phyloP scores from a whole-genome alignment of 2,329 filamentous ascomycete genomes.

The Trichothecium sympodiale region DNA sequence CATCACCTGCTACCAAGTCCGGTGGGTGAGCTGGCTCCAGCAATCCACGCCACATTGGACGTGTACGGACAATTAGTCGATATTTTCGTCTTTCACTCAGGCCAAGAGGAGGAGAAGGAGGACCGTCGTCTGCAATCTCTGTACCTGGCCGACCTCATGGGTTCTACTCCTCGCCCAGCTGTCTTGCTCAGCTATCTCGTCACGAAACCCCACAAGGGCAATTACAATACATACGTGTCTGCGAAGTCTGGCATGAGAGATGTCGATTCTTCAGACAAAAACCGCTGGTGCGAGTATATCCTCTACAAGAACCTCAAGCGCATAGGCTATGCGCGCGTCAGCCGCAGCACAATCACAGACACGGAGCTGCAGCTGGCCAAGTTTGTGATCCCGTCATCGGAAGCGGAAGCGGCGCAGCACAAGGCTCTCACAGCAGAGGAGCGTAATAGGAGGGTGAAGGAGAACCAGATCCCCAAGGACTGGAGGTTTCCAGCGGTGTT shows the following conservation, averaged over 20 bases:
- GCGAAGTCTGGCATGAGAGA: constrained; percentile 85
- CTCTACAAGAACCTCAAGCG: constrained; percentile 82
- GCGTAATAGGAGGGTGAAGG: constrained; percentile 48
- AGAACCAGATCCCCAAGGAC: constrained; percentile 64
- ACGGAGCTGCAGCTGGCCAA: constrained; percentile 96
- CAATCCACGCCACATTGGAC: constrained; percentile 92
- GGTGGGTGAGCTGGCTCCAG: constrained; percentile 87
- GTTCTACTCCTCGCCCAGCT: constrained; percentile 63
- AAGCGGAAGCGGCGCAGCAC: constrained; percentile 39
- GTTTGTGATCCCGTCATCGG: constrained; percentile 65
- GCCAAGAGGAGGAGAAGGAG: constrained; percentile 91
- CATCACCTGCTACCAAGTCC: constrained; percentile 91
- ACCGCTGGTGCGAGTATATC: constrained; percentile 98
- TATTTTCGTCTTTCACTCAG: constrained; percentile 96
- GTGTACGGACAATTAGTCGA: constrained; percentile 85
- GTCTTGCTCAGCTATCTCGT: constrained; percentile 89
- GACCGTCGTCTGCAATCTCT: constrained; percentile 78
- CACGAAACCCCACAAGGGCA: constrained; percentile 78
- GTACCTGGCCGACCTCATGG: constrained; percentile 85
- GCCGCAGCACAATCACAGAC: constrained; percentile 84
- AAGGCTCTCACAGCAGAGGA: constrained; percentile 36
- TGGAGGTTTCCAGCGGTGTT: constrained; percentile 79
- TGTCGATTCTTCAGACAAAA: constrained; percentile 87
- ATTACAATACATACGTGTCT: constrained; percentile 94
- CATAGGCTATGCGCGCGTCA: constrained; percentile 82